phyloP scores from a whole-genome alignment of 352 stramenopile genomes.

The Elongisporangium prolatum region DNA sequence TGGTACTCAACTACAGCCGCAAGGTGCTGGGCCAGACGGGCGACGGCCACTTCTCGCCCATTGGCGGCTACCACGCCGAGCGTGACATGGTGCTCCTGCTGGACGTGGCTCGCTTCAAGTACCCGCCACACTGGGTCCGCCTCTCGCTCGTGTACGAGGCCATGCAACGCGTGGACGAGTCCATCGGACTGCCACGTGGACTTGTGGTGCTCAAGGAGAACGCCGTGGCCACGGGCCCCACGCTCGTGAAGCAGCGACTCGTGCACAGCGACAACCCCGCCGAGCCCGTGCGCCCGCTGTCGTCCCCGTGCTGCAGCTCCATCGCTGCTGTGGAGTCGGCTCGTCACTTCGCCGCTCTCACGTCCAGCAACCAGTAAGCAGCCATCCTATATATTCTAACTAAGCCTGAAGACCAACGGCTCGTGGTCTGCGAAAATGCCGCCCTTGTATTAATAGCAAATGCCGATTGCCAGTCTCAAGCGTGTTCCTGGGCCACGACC shows the following conservation, averaged over 20 bases:
- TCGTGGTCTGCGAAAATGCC: background rate
- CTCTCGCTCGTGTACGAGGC: slow-evolving; percentile 45
- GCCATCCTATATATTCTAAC: background rate
- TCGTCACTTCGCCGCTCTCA: slow-evolving; percentile 11
- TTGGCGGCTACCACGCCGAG: slow-evolving; percentile 91
- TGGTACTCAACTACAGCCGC: slow-evolving; percentile 92
- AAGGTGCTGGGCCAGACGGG: slow-evolving; percentile 92
- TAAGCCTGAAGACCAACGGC: background rate
- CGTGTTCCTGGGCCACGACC: background rate
- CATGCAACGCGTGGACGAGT: slow-evolving; percentile 44
- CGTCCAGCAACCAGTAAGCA: background rate
- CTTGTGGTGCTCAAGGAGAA: slow-evolving; percentile 41
- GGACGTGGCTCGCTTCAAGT: slow-evolving; percentile 96
- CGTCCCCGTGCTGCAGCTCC: slow-evolving; percentile 27
- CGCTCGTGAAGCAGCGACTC: slow-evolving; percentile 41
- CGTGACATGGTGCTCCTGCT: slow-evolving; percentile 94
- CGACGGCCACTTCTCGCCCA: slow-evolving; percentile 95
- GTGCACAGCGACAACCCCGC: slow-evolving; percentile 25
- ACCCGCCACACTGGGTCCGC: slow-evolving; percentile 87
- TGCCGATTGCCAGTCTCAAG: too few relatives aligned
- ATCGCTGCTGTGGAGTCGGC: slow-evolving; percentile 18
- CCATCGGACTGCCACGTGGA: slow-evolving; percentile 30
- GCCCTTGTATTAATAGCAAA: background rate
- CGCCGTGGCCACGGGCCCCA: slow-evolving; percentile 30
- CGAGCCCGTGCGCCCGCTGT: slow-evolving; percentile 8